Evolutionary conservation across 352 stramenopile species (phyloP), one percentile per base, ranked within the genome.

Genomic region (Globisporangium yorkense): DNA sequence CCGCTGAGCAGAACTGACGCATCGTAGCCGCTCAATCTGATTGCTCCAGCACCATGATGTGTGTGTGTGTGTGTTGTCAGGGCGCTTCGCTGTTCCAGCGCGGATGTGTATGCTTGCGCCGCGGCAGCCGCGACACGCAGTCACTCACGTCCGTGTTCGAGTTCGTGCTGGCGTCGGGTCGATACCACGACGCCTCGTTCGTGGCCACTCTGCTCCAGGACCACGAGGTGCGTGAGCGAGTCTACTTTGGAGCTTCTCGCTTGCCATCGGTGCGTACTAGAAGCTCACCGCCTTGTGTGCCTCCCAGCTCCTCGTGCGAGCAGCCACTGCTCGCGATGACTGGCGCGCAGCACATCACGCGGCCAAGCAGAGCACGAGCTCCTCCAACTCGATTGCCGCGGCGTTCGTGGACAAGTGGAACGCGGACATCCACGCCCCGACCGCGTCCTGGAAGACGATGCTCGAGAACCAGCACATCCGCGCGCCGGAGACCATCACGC

Each of bases 51-150:
- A 27, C 24, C 24, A 1, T 27, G 24, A 7, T 20, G 12, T 6
- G 43, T 50, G 12, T 52, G 15, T 44, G 15, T 59, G 41, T 46
- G 10, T 6, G 18, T 20, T 21, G 7, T 1, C 39, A 92, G 82
- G 82, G 82, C 0, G 58, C 71, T 0, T 89, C 82, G 16, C 54
- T 84, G 1, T 77, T 89, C 27, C 82, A 92, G 49, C 74, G 71
- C 0, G 73, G 63, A 5, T 89, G 74, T 35, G 71, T 74, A 5
- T 61, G 66, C 20, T 54, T 92, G 5, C 49, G 68, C 51, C 74
- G 76, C n/a, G 65, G 59, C 0, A 65, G 63, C 33, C 70, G 68
- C 31, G 47, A 31, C 18, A 18, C 63, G 0, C 16, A 64, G 7
- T 18, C 40, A 5, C 66, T 88, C 0, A 60, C 66, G 2, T 51